Percentiles rank a stretch among this genome's conserved stretches.
phyloP scores from a whole-genome alignment of 345 rosid genomes.

The Isatis tinctoria region DNA sequence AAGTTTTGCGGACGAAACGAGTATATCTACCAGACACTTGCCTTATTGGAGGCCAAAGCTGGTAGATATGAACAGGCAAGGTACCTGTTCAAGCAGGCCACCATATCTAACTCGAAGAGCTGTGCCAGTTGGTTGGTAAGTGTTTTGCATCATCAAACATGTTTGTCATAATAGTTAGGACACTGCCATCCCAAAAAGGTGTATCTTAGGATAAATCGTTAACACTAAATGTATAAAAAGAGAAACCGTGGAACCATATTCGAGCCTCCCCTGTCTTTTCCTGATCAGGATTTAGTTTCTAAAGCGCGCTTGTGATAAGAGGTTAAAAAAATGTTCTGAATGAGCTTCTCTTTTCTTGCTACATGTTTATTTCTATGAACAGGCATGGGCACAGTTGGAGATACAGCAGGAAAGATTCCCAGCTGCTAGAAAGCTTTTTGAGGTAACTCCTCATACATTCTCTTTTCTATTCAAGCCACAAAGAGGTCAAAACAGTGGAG shows the following conservation, averaged over 20 bases:
- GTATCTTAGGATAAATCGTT: neutral
- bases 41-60: conserved; percentile 78
- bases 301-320: neutral
- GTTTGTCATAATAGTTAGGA: neutral
- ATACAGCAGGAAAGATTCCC: conserved; percentile 69
- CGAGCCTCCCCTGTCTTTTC: neutral
- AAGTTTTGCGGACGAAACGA: conserved; percentile 86
- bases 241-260: neutral
- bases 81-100: conserved; percentile 79
- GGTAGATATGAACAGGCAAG: conserved; percentile 73
- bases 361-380: conserved; percentile 15
- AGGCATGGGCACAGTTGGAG: conserved; percentile 99
- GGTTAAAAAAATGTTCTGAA: neutral
- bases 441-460: conserved; percentile 42
- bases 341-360: neutral
- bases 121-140: conserved; percentile 99
- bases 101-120: conserved; percentile 82
- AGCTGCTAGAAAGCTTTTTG: conserved; percentile 77
- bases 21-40: conserved; percentile 88
- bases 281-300: neutral
- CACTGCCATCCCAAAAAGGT: neutral
- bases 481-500: neutral
- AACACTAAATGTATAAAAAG: neutral
- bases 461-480: neutral
- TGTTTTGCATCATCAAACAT: conserved; percentile 21